Percentiles rank a stretch among this genome's conserved stretches.
phyloP scores from a whole-genome alignment of 2,329 filamentous ascomycete species.

The Nemania diffusa region DNA sequence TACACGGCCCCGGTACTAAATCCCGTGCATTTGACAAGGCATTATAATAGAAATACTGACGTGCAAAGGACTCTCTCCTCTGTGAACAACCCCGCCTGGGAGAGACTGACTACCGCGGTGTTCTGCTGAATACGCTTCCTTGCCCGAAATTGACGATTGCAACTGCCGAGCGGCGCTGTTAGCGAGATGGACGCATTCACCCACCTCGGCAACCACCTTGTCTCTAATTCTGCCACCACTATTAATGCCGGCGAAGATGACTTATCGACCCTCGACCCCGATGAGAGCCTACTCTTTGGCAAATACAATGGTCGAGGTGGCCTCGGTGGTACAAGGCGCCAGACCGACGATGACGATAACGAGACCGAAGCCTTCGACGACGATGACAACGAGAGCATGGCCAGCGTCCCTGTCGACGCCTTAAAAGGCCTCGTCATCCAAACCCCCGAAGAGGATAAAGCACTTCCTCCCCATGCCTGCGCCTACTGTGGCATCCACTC shows the following conservation, averaged over 20 bases:
- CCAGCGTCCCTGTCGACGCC: constrained; percentile 83
- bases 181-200: constrained; percentile 88
- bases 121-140: constrained; percentile 2
- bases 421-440: constrained; percentile 71
- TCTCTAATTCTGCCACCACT: constrained; percentile 83
- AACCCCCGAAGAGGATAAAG: constrained; percentile 80
- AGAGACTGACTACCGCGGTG: not conserved
- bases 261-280: constrained; percentile 75
- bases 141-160: constrained; percentile 32
- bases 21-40: not conserved
- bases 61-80: not conserved
- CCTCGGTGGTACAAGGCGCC: constrained; percentile 61
- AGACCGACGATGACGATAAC: constrained; percentile 89
- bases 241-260: constrained; percentile 89
- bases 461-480: constrained; percentile 94
- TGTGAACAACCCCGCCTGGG: not conserved
- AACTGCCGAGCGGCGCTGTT: constrained; percentile 46
- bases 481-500: constrained; percentile 99
- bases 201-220: constrained; percentile 85
- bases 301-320: constrained; percentile 70
- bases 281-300: constrained; percentile 83
- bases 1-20: constrained; percentile 7
- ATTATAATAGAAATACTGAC: not conserved
- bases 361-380: constrained; percentile 85
- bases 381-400: constrained; percentile 79